Evolutionary conservation across 305 asterid genomes (phyloP), one percentile per base, ranked within the genome.

Genomic region (Fraxinus baroniana): DNA sequence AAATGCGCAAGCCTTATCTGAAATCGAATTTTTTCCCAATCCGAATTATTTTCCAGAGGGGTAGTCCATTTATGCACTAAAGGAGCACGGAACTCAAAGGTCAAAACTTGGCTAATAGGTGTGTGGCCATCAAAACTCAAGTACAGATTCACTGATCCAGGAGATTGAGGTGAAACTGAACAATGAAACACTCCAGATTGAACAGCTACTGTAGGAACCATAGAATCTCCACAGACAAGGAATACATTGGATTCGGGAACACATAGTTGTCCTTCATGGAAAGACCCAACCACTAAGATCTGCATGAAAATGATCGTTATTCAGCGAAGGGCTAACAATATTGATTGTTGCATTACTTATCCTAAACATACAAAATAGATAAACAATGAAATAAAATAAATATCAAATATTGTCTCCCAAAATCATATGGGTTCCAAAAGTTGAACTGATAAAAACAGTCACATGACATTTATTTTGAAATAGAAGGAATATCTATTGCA

Each of bases 181-280:
- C 93, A 92, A 46, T 96, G 93, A 86, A 87, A 94, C 17, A 97
- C 98, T 83, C 98, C 99, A 55, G 89, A 83, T 82, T 93, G 98
- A 80, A 92, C 88, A 77, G 87, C 82, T 88, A 90, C 91, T 46
- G 88, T 91, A 55, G 91, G 92, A 86, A 83, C 83, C 83, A 91
- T 79, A 77, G 85, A 86, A 87, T 90, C 91, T 88, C 98, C 97
- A 84, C 98, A 94, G 17, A 89, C 89, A 80, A 94, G 92, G 82
- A 88, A 89, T 81, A 94, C 64, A 78, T 80, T 87, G 85, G 94
- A 86, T 60, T 82, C 91, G 13, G 89, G 46, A 41, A 66, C 75
- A 78, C 85, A 89, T 79, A 80, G 75, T 70, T 87, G 90, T 76
- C 90, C 92, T n/a, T 87, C 93, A 77, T 82, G 87, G 82, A 92